Conservation (phyloP, 371 early-diverging fungal species). For the Haplosporangium sp. region DNA sequence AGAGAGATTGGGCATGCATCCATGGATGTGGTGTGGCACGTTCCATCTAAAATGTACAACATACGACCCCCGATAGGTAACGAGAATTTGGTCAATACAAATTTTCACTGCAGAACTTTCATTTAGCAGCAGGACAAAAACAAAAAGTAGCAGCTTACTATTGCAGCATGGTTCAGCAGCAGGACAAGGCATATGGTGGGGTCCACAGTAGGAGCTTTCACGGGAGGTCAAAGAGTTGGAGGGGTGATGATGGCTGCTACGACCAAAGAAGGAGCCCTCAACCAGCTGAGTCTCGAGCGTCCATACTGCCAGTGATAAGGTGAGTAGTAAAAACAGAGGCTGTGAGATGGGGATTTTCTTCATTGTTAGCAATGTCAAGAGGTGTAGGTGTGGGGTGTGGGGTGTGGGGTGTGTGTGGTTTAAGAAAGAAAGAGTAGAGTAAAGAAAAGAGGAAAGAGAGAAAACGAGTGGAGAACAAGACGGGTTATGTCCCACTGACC, state of each 20-base stretch:
- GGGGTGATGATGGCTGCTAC: neutral
- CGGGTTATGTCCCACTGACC: no score
- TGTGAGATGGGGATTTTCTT: neutral
- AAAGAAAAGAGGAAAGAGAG: no score
- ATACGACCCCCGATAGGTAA: neutral
- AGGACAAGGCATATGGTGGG: slow-evolving; percentile 41
- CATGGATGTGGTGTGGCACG: slow-evolving; percentile 47
- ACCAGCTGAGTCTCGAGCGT: neutral
- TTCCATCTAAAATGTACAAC: slow-evolving; percentile 27
- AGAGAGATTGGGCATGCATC: slow-evolving; percentile 35
- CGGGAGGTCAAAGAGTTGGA: slow-evolving; percentile 14
- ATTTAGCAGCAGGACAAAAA: neutral
- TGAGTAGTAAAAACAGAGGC: slow-evolving; percentile 1
- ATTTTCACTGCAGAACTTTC: no score
- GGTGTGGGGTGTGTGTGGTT: no score
- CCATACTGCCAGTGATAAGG: slow-evolving; percentile 1
- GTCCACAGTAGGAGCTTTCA: slow-evolving; percentile 32
- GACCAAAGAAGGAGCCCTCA: slow-evolving; percentile 28
- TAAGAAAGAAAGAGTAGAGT: no score
- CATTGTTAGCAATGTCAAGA: neutral
- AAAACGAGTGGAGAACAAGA: no score
- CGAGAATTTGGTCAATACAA: no score
- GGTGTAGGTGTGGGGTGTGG: neutral
- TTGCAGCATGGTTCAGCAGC: slow-evolving; percentile 36
- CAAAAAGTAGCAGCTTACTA: slow-evolving; percentile 6